Evolutionary conservation across 345 rosid genomes (phyloP), one percentile per base, ranked within the genome.

Genomic region (Gossypium mustelinum): DNA sequence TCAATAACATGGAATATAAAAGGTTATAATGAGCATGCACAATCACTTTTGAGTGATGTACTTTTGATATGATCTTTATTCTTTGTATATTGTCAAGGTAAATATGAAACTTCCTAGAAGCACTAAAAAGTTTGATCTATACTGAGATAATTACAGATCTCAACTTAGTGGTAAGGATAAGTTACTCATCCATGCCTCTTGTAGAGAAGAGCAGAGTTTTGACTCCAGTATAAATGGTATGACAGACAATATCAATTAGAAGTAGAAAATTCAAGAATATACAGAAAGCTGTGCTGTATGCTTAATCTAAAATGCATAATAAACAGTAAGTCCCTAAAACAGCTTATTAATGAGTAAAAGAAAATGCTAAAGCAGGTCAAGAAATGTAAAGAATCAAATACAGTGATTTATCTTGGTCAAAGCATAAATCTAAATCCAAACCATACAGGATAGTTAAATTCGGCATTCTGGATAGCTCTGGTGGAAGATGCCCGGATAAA

Each of bases 401-500:
- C 18, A 47, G 41, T 47, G 43, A 22, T 73, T 69, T 57, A 73
- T 72, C 47, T 58, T 29, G 60, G 11, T 63, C 34, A 27, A 3
- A 62, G 4, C 61, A 70, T 20, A 27, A 62, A 47, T 63, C 55
- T 67, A 55, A 22, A 66, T 66, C 24, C 66, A 79, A 79, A 79
- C 58, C 97, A 56, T 93, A 95, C 99, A 95, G 79, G 77, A 95
- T 95, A 75, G 83, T 90, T 72, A 95, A 80, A 2, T 66, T 77
- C 22, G 99, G 99, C 89, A 91, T 63, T 55, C 80, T 65, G 34
- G 94, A 80, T 60, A 95, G 81, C 85, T 90, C 89, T 18, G 92
- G 86, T 27, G 99, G 99, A 79, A 95, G 96, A 83, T 56, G 55
- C 73, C 99, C 99, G 0, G 94, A 76, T 79, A 95, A 86, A 62